phyloP scores from a whole-genome alignment of 805 yeast species.

The Priceomyces castillae region DNA sequence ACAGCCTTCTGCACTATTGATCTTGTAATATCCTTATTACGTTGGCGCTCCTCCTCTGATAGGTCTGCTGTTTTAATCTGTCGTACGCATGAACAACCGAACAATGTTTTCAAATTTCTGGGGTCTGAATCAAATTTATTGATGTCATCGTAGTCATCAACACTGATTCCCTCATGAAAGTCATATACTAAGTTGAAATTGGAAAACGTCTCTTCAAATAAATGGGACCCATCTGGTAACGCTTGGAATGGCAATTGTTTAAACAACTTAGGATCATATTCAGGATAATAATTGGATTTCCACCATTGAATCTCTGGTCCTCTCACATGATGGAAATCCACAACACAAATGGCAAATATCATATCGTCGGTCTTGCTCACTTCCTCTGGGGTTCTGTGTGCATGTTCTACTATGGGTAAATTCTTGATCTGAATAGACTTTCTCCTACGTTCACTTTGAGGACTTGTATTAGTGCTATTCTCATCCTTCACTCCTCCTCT shows the following conservation, averaged over 20 bases:
- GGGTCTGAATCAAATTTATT: conserved; percentile 36
- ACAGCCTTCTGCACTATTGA: conserved; percentile 89
- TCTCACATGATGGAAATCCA: conserved; percentile 85
- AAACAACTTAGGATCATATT: conserved; percentile 54
- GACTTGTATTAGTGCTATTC: conserved; percentile 7
- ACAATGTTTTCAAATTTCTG: conserved; percentile 59
- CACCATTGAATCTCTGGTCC: conserved; percentile 97
- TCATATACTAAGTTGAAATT: conserved; percentile 82
- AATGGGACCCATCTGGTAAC: conserved; percentile 92
- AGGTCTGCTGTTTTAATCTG: conserved; percentile 69
- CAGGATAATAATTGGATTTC: conserved; percentile 47
- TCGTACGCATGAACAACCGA: conserved; percentile 91
- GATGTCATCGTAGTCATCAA: conserved; percentile 41
- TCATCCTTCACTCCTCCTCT: not conserved
- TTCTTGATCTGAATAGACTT: conserved; percentile 36
- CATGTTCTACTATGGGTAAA: conserved; percentile 28
- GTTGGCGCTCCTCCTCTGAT: conserved; percentile 38
- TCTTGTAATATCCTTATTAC: conserved; percentile 67
- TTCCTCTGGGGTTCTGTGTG: conserved; percentile 4
- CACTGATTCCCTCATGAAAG: conserved; percentile 43
- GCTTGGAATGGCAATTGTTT: conserved; percentile 92
- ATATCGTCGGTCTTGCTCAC: conserved; percentile 24
- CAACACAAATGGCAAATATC: conserved; percentile 82
- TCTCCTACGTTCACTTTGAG: conserved; percentile 9
- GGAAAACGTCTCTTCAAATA: conserved; percentile 89